Evolutionary conservation across 2,329 filamentous ascomycete species (phyloP).

Genomic region (Verticillium klebahnii): DNA sequence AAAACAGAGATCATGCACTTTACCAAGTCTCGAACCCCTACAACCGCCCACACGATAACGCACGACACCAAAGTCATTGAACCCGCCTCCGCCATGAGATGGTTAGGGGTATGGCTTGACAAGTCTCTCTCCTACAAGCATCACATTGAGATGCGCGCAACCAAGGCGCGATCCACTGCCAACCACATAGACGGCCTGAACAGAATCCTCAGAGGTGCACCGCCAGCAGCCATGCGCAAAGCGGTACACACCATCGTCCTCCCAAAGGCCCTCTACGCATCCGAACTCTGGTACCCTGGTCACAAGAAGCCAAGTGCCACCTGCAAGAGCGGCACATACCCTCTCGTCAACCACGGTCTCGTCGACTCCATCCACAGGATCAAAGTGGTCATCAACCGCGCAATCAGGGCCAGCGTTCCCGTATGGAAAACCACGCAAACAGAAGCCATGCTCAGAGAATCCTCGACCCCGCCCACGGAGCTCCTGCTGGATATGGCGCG

Average conservation of each 20-base stretch:
- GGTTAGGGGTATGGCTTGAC: slow-evolving; percentile 17
- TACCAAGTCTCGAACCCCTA: slow-evolving; percentile 1
- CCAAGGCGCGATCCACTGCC: slow-evolving; percentile 10
- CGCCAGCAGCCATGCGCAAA: slow-evolving; percentile 2
- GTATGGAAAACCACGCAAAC: slow-evolving; percentile 10
- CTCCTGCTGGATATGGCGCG: slow-evolving; percentile 8
- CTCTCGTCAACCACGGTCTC: neutral
- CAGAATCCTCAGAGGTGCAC: slow-evolving; percentile 5
- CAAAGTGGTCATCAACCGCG: slow-evolving; percentile 2
- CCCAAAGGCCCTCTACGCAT: slow-evolving; percentile 6
- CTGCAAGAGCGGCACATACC: neutral
- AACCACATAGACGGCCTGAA: slow-evolving; percentile 7
- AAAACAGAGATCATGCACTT: slow-evolving; percentile 19
- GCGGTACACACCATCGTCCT: slow-evolving; percentile 4
- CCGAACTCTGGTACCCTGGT: slow-evolving; percentile 8
- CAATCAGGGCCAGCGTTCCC: slow-evolving; percentile 3
- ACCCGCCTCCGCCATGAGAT: slow-evolving; percentile 10
- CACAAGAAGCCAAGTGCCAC: neutral
- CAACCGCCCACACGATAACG: slow-evolving; percentile 1
- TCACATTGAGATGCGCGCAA: slow-evolving; percentile 12
- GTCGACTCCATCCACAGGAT: slow-evolving; percentile 4
- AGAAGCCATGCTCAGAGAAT: slow-evolving; percentile 5
- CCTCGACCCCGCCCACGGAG: slow-evolving; percentile 6
- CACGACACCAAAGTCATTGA: slow-evolving; percentile 1
- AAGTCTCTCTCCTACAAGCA: slow-evolving; percentile 9